A percentile compares a stretch with the other conserved stretches of the same genome.
Conservation (phyloP, 345 rosid genomes). For the Ricinus communis region DNA sequence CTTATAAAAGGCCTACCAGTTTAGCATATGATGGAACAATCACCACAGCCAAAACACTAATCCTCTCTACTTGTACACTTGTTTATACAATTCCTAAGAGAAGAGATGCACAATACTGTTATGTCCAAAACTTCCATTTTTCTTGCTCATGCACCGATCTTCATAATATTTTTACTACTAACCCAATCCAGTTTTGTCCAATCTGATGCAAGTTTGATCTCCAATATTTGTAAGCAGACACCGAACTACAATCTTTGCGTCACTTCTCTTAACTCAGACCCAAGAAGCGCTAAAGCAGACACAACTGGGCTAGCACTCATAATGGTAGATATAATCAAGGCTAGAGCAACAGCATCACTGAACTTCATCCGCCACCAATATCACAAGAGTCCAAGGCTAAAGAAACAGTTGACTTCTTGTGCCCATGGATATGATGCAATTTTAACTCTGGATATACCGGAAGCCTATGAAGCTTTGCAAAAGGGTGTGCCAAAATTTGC, state of each 20-base stretch:
- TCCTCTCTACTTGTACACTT: too few relatives aligned
- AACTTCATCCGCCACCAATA: not conserved
- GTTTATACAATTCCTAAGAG: too few relatives aligned
- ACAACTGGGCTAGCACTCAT: constrained; percentile 2
- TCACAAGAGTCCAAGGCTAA: not conserved
- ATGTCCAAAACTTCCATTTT: not conserved
- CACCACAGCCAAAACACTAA: too few relatives aligned
- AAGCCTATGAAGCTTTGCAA: constrained; percentile 16
- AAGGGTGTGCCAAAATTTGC: constrained; percentile 21
- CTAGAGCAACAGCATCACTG: not conserved
- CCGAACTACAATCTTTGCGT: constrained; percentile 20
- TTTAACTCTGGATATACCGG: not conserved
- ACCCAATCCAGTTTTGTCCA: not conserved
- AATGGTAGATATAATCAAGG: not conserved
- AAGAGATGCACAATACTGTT: too few relatives aligned
- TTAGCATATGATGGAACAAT: too few relatives aligned
- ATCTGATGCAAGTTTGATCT: not conserved
- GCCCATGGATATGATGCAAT: not conserved
- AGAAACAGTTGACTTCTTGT: not conserved
- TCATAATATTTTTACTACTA: not conserved
- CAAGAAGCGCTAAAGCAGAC: constrained; percentile 22
- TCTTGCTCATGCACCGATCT: not conserved
- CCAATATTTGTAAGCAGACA: constrained; percentile 19
- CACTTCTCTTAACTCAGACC: constrained; percentile 18
- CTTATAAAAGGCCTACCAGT: too few relatives aligned